Conservation (phyloP, 345 rosid species). For the Pugionium cornutum region DNA sequence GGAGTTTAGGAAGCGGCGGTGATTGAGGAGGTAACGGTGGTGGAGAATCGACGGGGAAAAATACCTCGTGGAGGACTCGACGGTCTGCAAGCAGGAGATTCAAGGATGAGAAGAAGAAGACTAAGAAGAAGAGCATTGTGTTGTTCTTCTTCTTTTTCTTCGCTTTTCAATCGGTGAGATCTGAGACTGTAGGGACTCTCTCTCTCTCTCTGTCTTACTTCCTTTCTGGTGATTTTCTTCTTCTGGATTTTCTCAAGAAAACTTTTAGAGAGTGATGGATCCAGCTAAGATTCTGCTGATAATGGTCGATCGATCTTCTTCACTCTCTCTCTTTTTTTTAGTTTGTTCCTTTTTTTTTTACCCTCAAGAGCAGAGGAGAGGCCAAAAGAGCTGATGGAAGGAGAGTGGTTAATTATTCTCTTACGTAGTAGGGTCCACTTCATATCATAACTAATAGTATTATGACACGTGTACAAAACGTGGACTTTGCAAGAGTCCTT, state of each 20-base stretch:
- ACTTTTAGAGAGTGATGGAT: conserved; percentile 31
- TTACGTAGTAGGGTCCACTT: conserved; percentile 24
- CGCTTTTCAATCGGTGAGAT: conserved; percentile 8
- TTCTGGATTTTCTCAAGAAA: conserved; percentile 10
- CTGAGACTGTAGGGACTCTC: conserved; percentile 20
- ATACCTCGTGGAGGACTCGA: conserved; percentile 79
- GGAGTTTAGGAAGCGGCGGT: conserved; percentile 51
- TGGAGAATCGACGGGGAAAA: conserved; percentile 49
- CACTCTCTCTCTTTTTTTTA: background rate
- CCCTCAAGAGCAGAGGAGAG: conserved; percentile 9
- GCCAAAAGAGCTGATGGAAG: conserved; percentile 29
- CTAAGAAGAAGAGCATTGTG: conserved; percentile 52
- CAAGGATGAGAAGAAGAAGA: conserved; percentile 30
- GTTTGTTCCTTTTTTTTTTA: background rate
- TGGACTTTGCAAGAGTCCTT: conserved; percentile 36
- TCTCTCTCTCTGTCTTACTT: background rate
- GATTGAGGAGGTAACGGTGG: conserved; percentile 57
- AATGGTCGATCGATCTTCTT: conserved; percentile 33
- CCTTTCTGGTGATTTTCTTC: conserved; percentile 20
- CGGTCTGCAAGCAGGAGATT: conserved; percentile 39
- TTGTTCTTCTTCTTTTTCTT: conserved; percentile 12
- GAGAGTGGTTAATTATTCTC: conserved; percentile 34
- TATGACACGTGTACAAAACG: conserved; percentile 23
- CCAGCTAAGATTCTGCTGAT: conserved; percentile 87
- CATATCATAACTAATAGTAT: conserved; percentile 11